A percentile compares a stretch with the other conserved stretches of the same genome.
These are phyloP conservation scores for Draba incana DNA, from an alignment of 345 rosid species.

Conservation along the genomic window DNA sequence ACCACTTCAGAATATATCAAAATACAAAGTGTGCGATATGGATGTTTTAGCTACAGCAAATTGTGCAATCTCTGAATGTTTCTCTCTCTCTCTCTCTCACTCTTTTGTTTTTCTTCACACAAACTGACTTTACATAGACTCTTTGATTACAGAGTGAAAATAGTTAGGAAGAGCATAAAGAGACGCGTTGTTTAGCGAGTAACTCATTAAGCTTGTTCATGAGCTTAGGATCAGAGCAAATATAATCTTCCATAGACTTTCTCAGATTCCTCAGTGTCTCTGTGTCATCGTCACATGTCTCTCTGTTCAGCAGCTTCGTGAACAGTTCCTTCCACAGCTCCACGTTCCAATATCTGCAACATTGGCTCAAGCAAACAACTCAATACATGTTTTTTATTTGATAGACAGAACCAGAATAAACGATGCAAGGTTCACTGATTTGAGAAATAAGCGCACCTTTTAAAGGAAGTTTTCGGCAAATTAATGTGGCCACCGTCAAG, in stretches of 20 bases:
- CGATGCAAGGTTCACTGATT: background rate
- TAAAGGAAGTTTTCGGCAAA: slow-evolving; percentile 65
- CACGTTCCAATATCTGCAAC: slow-evolving; percentile 78
- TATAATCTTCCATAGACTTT: slow-evolving; percentile 62
- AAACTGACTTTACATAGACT: slow-evolving; percentile 22
- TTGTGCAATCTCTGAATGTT: slow-evolving; percentile 1
- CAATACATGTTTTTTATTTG: background rate
- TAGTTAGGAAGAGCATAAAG: slow-evolving; percentile 61
- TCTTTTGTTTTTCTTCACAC: slow-evolving; percentile 3
- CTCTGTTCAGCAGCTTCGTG: slow-evolving; percentile 63
- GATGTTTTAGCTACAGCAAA: no score
- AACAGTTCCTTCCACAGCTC: slow-evolving; percentile 78
- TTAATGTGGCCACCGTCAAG: slow-evolving; percentile 53
- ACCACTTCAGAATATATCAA: no score
- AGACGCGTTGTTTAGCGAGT: slow-evolving; percentile 68
- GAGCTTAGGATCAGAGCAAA: slow-evolving; percentile 58
- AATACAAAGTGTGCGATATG: no score
- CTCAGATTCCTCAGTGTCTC: slow-evolving; percentile 59
- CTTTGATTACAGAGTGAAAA: background rate
- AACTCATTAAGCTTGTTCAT: slow-evolving; percentile 69
- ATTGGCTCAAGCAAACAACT: background rate
- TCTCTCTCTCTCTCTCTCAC: background rate
- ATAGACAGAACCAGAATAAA: background rate
- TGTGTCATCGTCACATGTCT: slow-evolving; percentile 44
- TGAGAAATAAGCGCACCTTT: slow-evolving; percentile 51